phyloP scores from a whole-genome alignment of 2,329 filamentous ascomycete genomes.

The Coniochaeta prunicola region DNA sequence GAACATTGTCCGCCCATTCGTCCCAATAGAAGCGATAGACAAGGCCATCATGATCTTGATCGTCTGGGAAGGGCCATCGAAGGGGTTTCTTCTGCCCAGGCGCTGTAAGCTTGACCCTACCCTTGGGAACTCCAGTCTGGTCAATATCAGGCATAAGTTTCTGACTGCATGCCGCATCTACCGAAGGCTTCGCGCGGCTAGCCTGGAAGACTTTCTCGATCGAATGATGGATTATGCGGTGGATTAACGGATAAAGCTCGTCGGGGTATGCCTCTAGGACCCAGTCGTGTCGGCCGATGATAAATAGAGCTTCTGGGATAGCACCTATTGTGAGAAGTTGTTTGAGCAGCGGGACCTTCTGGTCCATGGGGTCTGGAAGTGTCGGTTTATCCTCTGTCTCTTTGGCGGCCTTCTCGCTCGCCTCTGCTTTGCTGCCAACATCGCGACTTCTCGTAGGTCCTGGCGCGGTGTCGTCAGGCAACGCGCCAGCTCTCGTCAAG shows the following conservation, averaged over 20 bases:
- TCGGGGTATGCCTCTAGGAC: conserved; percentile 70
- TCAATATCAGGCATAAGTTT: conserved; percentile 47
- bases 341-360: conserved; percentile 79
- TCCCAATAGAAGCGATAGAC: conserved; percentile 95
- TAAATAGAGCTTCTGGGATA: conserved; percentile 85
- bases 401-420: conserved; percentile 43
- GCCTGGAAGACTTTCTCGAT: conserved; percentile 63
- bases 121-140: conserved; percentile 61
- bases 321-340: conserved; percentile 87
- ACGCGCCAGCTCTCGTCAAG: conserved; percentile 75
- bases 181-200: conserved; percentile 25
- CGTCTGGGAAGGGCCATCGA: conserved; percentile 80
- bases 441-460: conserved; percentile 35
- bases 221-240: conserved; percentile 78
- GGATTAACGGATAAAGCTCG: conserved; percentile 71
- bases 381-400: conserved; percentile 38
- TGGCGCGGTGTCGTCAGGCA: conserved; percentile 63
- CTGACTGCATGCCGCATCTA: conserved; percentile 18
- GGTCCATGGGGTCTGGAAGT: conserved; percentile 69
- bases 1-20: conserved; percentile 91
- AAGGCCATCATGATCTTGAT: conserved; percentile 66
- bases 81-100: conserved; percentile 59
- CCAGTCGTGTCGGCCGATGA: conserved; percentile 85
- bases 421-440: conserved; percentile 39
- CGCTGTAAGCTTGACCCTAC: conserved; percentile 54